Evolutionary conservation across 2,329 filamentous ascomycete genomes (phyloP), one percentile per base, ranked within the genome.

Genomic region (Xylaria digitata): DNA sequence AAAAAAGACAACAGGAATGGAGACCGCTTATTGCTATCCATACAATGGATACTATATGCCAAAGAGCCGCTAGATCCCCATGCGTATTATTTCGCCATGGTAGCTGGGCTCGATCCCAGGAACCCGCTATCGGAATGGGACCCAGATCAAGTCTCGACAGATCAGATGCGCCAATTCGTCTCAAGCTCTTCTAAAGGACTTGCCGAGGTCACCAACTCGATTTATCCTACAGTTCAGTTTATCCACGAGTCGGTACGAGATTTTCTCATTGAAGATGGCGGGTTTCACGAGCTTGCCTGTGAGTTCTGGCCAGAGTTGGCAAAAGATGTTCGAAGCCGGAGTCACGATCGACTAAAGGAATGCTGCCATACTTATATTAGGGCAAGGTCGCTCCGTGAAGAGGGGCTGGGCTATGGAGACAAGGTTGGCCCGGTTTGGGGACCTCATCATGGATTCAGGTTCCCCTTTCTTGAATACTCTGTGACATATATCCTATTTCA

Each of bases 241-340:
- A 86, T 86, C 3, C 84, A 86, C 46, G 82, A 86, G 67, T 85
- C 84, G 0, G 82, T 86, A 0, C 72, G 78, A 0, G 84, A 86
- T 11, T 86, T 82, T 52, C 75, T 86, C 0, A 21, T 84, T 2
- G 78, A 78, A 6, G 78, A 79, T 1, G 65, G 72, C 0, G 80
- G 81, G 0, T 65, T 81, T 0, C 8, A 53, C 0, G 60, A 74
- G 0, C n/a, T 82, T 0, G 26, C 26, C 26, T 26, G 26, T 26
- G 26, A 26, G 26, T 26, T 26, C 26, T 79, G 76, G 75, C 73
- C 79, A 4, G 76, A 80, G 19, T 61, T 75, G 30, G 73, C 76
- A 0, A 61, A 70, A 45, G 78, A 82, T 26, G 78, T 87, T 48
- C 79, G 85, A 0, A 72, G 59, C n/a, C 73, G 86, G 5, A 85